Percentiles rank a stretch among this genome's conserved stretches.
Evolutionary conservation across 495 filamentous ascomycete species (phyloP).

Genomic region (Hypoxylon lienhwacheense): DNA sequence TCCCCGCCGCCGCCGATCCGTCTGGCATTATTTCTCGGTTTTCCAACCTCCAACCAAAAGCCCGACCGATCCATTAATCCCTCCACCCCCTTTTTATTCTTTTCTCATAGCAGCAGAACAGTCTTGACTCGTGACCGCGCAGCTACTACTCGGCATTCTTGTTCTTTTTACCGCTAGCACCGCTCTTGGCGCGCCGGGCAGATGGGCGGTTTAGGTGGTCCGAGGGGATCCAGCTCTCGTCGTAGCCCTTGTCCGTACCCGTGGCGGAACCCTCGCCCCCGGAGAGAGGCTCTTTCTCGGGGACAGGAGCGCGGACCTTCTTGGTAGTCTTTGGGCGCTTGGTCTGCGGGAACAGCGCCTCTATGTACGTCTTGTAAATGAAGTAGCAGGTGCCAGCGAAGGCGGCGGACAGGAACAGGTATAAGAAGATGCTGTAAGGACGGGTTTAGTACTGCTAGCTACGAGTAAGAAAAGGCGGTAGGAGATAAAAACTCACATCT

Average conservation of each 20-base stretch:
- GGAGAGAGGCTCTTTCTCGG: constrained; percentile 62
- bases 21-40: no score
- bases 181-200: constrained; percentile 76
- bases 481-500: constrained; percentile 69
- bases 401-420: constrained; percentile 79
- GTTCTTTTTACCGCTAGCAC: constrained; percentile 59
- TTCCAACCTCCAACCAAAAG: neutral
- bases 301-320: constrained; percentile 56
- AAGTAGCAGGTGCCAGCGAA: constrained; percentile 86
- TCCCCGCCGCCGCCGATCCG: no score
- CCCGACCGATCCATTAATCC: no score
- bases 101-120: neutral
- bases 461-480: constrained; percentile 8
- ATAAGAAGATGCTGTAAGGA: constrained; percentile 81
- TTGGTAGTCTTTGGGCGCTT: constrained; percentile 66
- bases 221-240: constrained; percentile 94
- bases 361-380: constrained; percentile 97
- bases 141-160: constrained; percentile 38
- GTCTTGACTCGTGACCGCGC: neutral
- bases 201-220: constrained; percentile 87
- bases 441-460: constrained; percentile 31
- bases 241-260: constrained; percentile 68
- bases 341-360: constrained; percentile 93
- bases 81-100: neutral
- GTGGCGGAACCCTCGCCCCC: constrained; percentile 70